phyloP scores from a whole-genome alignment of 108 stramenopile species.

The Nitzschia palea region DNA sequence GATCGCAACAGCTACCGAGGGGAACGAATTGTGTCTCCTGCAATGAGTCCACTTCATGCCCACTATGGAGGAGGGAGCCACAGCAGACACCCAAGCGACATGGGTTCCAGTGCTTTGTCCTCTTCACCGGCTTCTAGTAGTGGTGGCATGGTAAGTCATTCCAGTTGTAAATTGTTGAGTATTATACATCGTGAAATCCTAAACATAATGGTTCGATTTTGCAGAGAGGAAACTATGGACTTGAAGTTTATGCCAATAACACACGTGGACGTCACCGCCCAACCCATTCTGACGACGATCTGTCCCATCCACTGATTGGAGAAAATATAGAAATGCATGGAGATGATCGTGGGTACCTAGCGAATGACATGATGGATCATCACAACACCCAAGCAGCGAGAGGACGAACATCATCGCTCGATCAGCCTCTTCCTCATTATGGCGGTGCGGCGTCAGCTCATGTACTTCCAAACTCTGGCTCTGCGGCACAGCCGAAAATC shows the following conservation, averaged over 20 bases:
- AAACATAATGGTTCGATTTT: neutral
- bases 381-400: neutral
- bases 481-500: conserved; percentile 53
- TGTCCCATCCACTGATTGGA: conserved; percentile 44
- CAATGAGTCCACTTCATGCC: conserved; percentile 19
- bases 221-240: conserved; percentile 5
- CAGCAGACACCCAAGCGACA: conserved; percentile 12
- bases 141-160: neutral
- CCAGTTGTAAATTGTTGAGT: neutral
- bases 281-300: conserved; percentile 40
- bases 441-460: conserved; percentile 13
- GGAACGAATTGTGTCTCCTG: conserved; percentile 23
- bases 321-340: conserved; percentile 49
- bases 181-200: neutral
- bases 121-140: conserved; percentile 11
- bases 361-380: conserved; percentile 7
- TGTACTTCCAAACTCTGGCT: conserved; percentile 33
- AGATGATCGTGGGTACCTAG: conserved; percentile 30
- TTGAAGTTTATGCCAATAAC: conserved; percentile 2
- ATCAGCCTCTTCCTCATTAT: conserved; percentile 16
- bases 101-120: conserved; percentile 1
- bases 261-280: conserved; percentile 18
- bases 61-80: conserved; percentile 23
- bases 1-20: conserved; percentile 5
- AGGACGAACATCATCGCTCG: conserved; percentile 8